phyloP scores from a whole-genome alignment of 768 basidiomycete species.

The Russula emetica region DNA sequence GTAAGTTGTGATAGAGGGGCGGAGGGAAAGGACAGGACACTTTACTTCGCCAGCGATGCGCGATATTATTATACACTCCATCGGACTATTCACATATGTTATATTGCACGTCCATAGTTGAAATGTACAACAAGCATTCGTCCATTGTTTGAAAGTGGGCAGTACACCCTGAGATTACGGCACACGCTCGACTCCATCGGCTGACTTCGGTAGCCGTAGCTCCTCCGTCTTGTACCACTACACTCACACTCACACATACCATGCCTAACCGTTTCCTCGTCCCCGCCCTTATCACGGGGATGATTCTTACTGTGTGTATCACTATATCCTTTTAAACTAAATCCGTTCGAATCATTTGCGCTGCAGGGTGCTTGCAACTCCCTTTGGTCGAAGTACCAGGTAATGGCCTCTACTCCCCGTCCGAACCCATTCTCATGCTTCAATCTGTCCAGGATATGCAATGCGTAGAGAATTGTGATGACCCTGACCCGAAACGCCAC shows the following conservation, averaged over 20 bases:
- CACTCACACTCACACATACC: not conserved
- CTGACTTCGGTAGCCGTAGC: not conserved
- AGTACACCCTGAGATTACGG: not conserved
- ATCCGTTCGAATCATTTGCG: slow-evolving; percentile 7
- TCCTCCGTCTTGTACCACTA: not conserved
- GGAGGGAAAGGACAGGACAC: not conserved
- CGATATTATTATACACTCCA: slow-evolving; percentile 21
- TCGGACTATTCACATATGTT: slow-evolving; percentile 8
- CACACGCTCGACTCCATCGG: not conserved
- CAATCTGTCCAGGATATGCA: slow-evolving; percentile 74
- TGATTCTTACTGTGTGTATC: slow-evolving; percentile 79
- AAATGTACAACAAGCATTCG: not conserved
- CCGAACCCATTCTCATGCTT: slow-evolving; percentile 5
- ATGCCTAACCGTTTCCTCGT: slow-evolving; percentile 70
- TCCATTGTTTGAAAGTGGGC: too few species aligned
- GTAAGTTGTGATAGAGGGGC: slow-evolving; percentile 3
- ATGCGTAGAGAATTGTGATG: slow-evolving; percentile 90
- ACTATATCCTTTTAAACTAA: not conserved
- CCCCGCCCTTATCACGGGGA: slow-evolving; percentile 80
- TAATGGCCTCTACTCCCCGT: slow-evolving; percentile 29
- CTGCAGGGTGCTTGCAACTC: slow-evolving; percentile 73
- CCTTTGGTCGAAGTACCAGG: slow-evolving; percentile 83
- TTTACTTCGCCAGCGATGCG: not conserved
- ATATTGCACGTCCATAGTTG: slow-evolving; percentile 3
- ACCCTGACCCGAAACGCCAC: slow-evolving; percentile 54